Base-by-base conservation (phyloP, 2,329 filamentous ascomycete genomes). In the Emericellopsis cladophorae region DNA sequence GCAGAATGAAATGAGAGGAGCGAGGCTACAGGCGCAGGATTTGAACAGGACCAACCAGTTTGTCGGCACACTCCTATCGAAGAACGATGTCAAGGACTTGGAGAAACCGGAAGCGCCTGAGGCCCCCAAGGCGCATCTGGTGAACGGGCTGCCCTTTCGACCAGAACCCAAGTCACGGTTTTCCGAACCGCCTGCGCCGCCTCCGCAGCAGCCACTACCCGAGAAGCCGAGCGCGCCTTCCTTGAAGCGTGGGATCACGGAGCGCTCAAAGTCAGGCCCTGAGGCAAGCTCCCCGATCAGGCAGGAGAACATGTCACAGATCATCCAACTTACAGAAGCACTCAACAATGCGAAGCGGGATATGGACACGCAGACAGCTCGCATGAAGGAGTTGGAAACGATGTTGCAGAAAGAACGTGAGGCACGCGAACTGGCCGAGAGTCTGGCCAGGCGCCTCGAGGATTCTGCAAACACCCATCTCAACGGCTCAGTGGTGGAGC, bases 111-210 rank as follows among this genome's bases (percentile, higher is more conserved):
- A 75, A 14, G 52, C 49, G 2, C 49, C 62, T 2, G 74, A 79
- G 37, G 57, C 61, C 2, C 18, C 23, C 1, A 79, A 74, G 42
- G 54, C 58, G 11, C 58, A 62, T 15, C 57, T 65, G 1, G 76
- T 76, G 44, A 71, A 72, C 21, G 61, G 58, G 21, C 51, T 71
- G 8, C 64, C 72, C 0, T 75, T 76, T 51, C 81, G 86, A 48
- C 64, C 78, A 16, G 88, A 95, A 53, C 67, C 80, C 33, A 90
- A 92, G 52, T 76, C 84, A 5, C 76, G 88, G 40, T 96, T 95
- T 57, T 92, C 86, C 1, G 89, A 95, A 43, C 90, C 90, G 39
- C 90, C 90, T 4, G 90, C 89, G 18, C 90, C 90, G 7, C 90
- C 90, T 22, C 90, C 90, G 23, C 88, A 94, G 50, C 89, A 94